A percentile compares a stretch with the other conserved stretches of the same genome.
Conservation (phyloP, 2,329 filamentous ascomycete species). For the Zymoseptoria brevis region DNA sequence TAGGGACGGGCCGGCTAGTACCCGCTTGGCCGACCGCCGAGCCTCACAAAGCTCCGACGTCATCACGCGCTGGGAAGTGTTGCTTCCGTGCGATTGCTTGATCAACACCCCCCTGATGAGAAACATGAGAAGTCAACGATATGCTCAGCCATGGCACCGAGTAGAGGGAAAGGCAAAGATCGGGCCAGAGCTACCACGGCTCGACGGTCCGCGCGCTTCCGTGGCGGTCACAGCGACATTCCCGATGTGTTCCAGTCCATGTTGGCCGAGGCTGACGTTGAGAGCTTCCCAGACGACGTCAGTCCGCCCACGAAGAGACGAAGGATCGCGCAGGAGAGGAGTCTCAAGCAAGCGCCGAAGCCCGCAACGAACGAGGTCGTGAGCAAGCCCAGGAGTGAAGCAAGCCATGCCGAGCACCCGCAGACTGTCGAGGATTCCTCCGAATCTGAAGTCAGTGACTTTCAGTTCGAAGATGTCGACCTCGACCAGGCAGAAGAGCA, state of each 20-base stretch:
- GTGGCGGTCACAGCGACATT: conserved; percentile 5
- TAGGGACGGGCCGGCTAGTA: not conserved
- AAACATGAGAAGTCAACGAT: not conserved
- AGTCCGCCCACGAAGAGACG: conserved; percentile 25
- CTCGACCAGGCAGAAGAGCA: conserved; percentile 30
- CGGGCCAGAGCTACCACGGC: not conserved
- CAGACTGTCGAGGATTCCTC: conserved; percentile 27
- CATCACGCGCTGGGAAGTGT: not conserved
- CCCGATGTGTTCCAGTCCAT: conserved; percentile 25
- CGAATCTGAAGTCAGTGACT: conserved; percentile 42
- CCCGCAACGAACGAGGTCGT: not conserved
- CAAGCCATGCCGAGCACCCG: conserved; percentile 1
- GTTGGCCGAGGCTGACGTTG: conserved; percentile 22
- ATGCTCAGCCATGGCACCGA: conserved; percentile 22
- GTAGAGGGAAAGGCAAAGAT: conserved; percentile 22
- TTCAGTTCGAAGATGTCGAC: conserved; percentile 57
- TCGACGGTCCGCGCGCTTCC: conserved; percentile 10
- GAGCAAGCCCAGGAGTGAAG: not conserved
- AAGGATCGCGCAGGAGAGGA: conserved; percentile 5
- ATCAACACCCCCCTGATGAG: not conserved
- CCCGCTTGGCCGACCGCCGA: not conserved
- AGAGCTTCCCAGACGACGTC: conserved; percentile 8
- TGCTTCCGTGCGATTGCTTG: not conserved
- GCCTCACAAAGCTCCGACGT: not conserved
- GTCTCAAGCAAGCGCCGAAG: not conserved